A percentile compares a stretch with the other conserved stretches of the same genome.
Evolutionary conservation across 1,284 basidiomycete genomes (phyloP).

Genomic region (Volvariella volvacea): DNA sequence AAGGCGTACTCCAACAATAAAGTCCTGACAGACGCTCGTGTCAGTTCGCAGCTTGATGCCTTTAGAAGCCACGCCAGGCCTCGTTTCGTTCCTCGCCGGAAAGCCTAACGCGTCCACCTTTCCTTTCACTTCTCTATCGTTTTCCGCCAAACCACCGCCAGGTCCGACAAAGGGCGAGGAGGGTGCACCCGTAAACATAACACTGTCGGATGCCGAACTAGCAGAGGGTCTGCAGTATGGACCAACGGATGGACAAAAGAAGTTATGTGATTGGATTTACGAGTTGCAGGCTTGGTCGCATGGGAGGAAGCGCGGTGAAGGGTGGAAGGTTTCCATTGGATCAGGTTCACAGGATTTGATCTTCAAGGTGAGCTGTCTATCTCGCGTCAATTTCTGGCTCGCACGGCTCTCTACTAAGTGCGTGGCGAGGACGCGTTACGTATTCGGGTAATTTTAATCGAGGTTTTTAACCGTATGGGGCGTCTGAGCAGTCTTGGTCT

Average conservation of each 20-base stretch:
- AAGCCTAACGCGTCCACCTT: slow-evolving; percentile 90
- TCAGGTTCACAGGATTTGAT: slow-evolving; percentile 86
- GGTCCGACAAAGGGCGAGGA: slow-evolving; percentile 35
- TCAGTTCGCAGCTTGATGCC: slow-evolving; percentile 61
- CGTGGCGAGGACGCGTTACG: too few species aligned
- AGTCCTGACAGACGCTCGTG: background rate
- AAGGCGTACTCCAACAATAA: slow-evolving; percentile 5
- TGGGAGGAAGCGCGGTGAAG: slow-evolving; percentile 47
- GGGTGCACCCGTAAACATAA: slow-evolving; percentile 27
- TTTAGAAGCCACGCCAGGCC: slow-evolving; percentile 69
- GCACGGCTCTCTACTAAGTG: background rate
- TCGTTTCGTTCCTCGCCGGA: slow-evolving; percentile 83
- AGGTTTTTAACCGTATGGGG: too few species aligned
- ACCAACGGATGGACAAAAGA: slow-evolving; percentile 64
- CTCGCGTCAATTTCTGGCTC: background rate
- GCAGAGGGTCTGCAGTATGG: slow-evolving; percentile 72
- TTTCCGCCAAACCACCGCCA: slow-evolving; percentile 46
- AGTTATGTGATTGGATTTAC: slow-evolving; percentile 59
- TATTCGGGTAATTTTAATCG: too few species aligned
- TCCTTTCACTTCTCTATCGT: slow-evolving; percentile 75
- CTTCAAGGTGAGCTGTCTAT: slow-evolving; percentile 54
- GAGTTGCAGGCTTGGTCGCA: slow-evolving; percentile 65
- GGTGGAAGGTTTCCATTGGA: slow-evolving; percentile 76
- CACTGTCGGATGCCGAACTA: slow-evolving; percentile 52
- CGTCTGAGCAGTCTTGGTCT: too few species aligned